Base-by-base conservation (phyloP, 352 stramenopile genomes). In the Phytophthora lateralis region DNA sequence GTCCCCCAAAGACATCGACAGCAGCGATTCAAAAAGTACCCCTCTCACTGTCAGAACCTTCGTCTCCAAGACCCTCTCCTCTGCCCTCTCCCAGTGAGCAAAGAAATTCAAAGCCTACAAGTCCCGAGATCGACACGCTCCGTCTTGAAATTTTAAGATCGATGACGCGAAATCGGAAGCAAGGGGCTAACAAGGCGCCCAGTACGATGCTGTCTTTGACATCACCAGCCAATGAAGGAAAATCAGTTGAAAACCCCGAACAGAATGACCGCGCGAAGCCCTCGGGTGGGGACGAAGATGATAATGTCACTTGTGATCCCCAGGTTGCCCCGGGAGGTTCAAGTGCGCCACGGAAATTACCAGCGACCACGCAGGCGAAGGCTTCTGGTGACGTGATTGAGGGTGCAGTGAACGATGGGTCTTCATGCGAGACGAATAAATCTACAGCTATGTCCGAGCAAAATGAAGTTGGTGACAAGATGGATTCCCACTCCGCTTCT, bases 141-240 rank as follows among this genome's bases (percentile, higher is more conserved):
- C 76, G 76, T 21, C 65, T 71, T 26, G 61, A 81, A 37, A 85
- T 85, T 46, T 62, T 83, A 57, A 47, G 59, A 24, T 85, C 76
- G 26, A 83, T 85, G 69, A 69, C 60, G 21, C 69, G 64, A 48
- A 78, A 78, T 32, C 63, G 63, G 11, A 68, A 76, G 37, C 54
- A 45, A 48, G 48, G 34, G 43, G 11, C 39, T 35, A 68, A 6
- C 30, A 66, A 60, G 18, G 17, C 37, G 50, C 5, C 15, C 11
- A 60, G 42, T 29, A 68, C 38, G 11, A 15, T 26, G 37, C 30
- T 27, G 32, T 14, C 14, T 24, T 34, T 50, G 15, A 48, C 26
- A 7, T 30, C n/a, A 27, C 17, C 55, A 39, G 18, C 29, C 51
- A 34, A 4, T 44, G 27, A 39, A 14, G 18, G 18, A 27, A 54